Conservation (phyloP, 257 asterid genomes). For the Gynochthodes officinalis region DNA sequence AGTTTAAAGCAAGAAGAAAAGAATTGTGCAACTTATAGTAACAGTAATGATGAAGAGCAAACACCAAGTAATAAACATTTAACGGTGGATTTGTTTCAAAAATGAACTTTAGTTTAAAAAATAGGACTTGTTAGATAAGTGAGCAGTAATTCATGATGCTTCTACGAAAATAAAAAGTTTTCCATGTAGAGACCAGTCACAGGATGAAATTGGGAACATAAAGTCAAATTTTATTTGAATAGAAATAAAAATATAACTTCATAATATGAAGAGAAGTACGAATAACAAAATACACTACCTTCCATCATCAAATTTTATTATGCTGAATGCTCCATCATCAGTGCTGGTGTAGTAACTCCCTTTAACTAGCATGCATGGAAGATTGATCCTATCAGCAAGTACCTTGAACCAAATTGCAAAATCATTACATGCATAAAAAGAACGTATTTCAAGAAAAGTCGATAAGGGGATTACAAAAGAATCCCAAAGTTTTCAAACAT, state of each 20-base stretch:
- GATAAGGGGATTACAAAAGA: background rate
- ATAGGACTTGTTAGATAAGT: background rate
- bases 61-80: background rate
- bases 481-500: background rate
- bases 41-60: background rate
- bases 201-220: background rate
- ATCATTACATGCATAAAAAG: constrained; percentile 17
- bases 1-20: background rate
- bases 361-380: constrained; percentile 92
- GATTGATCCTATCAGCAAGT: constrained; percentile 89
- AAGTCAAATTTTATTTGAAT: background rate
- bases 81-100: background rate
- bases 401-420: constrained; percentile 57
- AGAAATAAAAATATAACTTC: background rate
- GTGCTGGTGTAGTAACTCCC: constrained; percentile 98
- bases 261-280: background rate
- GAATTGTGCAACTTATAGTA: background rate
- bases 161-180: background rate
- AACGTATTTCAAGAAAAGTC: background rate
- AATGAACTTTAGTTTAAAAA: background rate
- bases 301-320: constrained; percentile 86
- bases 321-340: constrained; percentile 98
- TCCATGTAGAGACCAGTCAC: background rate
- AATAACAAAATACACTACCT: constrained; percentile 46
- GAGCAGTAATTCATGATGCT: background rate